phyloP scores from a whole-genome alignment of 805 yeast species.

The Scheffersomyces lignosus region DNA sequence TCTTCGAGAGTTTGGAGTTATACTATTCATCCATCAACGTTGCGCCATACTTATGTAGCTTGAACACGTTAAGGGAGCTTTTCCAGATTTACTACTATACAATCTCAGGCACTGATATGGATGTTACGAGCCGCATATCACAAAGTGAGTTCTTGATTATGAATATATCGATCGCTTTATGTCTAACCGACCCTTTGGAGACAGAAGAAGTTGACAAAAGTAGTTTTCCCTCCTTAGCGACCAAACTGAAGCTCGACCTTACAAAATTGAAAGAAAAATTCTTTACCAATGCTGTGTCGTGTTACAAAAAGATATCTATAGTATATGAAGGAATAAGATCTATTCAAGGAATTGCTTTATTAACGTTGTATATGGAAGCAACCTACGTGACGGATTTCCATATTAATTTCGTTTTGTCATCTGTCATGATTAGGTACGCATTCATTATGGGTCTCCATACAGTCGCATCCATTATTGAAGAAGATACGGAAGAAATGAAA shows the following conservation, averaged over 20 bases:
- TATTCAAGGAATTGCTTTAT: slow-evolving; percentile 51
- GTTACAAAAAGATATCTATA: slow-evolving; percentile 51
- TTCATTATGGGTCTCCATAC: slow-evolving; percentile 60
- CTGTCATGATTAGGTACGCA: slow-evolving; percentile 53
- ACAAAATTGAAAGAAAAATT: slow-evolving; percentile 2
- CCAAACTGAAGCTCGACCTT: background rate
- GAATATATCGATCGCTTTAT: slow-evolving; percentile 13
- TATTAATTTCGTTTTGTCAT: slow-evolving; percentile 40
- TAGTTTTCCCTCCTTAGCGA: slow-evolving; percentile 1
- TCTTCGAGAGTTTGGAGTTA: slow-evolving; percentile 11
- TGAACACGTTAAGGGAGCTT: slow-evolving; percentile 6
- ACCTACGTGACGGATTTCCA: slow-evolving; percentile 25
- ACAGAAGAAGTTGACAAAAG: slow-evolving; percentile 6
- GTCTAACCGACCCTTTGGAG: slow-evolving; percentile 4
- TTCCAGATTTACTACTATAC: slow-evolving; percentile 12
- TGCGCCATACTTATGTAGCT: slow-evolving; percentile 10
- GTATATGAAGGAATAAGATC: slow-evolving; percentile 52
- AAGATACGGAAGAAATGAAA: slow-evolving; percentile 41
- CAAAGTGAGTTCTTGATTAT: slow-evolving; percentile 19
- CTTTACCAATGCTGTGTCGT: slow-evolving; percentile 39
- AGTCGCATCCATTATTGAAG: slow-evolving; percentile 31
- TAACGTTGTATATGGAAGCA: slow-evolving; percentile 40
- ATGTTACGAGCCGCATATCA: background rate
- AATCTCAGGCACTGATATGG: background rate
- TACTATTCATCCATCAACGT: slow-evolving; percentile 7